Evolutionary conservation across 768 basidiomycete species (phyloP).

Genomic region (Termitomyces sp.): DNA sequence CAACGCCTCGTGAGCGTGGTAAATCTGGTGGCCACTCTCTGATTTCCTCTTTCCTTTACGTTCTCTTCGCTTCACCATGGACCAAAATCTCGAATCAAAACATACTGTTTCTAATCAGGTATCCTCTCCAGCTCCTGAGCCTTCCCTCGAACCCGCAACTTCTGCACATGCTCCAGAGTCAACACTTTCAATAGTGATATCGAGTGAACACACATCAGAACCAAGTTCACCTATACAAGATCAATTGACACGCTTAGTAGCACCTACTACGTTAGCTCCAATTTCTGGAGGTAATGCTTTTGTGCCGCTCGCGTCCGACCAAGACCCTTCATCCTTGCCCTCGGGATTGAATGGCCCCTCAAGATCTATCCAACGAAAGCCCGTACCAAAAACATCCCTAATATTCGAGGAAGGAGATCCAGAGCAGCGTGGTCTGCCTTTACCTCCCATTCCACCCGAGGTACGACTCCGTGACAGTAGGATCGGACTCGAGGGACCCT

Average conservation of each 20-base stretch:
- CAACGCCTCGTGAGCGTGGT: neutral
- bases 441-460: slow-evolving; percentile 16
- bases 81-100: slow-evolving; percentile 6
- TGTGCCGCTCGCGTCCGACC: neutral
- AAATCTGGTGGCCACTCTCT: neutral
- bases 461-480: slow-evolving; percentile 6
- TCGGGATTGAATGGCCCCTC: neutral
- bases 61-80: slow-evolving; percentile 4
- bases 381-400: slow-evolving; percentile 1
- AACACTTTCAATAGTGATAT: neutral
- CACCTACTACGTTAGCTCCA: neutral
- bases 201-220: neutral
- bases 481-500: neutral
- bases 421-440: slow-evolving; percentile 1
- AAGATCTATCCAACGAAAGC: slow-evolving; percentile 3
- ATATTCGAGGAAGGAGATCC: slow-evolving; percentile 3
- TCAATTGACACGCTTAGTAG: neutral
- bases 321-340: neutral
- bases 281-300: neutral
- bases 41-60: neutral
- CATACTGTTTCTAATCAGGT: neutral
- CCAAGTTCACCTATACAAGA: neutral
- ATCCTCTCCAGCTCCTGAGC: neutral
- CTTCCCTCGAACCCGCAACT: neutral
- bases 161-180: neutral